Percentiles rank a stretch among this genome's conserved stretches.
Conservation (phyloP, 1,139 yeast genomes). For the Debaryomyces singareniensis region DNA sequence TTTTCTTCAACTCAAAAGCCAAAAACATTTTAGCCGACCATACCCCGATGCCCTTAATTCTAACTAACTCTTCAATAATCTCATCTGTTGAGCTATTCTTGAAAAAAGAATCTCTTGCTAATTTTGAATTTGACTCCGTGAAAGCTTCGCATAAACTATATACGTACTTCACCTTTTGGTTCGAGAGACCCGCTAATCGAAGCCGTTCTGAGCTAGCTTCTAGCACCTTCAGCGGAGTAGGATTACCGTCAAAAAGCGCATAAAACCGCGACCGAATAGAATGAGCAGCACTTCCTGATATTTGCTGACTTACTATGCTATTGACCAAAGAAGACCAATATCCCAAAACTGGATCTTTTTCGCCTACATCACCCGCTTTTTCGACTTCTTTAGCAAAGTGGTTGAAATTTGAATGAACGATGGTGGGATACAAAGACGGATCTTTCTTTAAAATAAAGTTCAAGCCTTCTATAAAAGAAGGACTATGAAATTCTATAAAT, state of each 20-base stretch:
- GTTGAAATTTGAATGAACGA: conserved; percentile 25
- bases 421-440: conserved; percentile 32
- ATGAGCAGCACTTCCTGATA: conserved; percentile 77
- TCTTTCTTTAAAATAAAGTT: conserved; percentile 34
- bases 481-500: conserved; percentile 36
- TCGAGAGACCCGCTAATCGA: conserved; percentile 64
- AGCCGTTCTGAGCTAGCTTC: conserved; percentile 39
- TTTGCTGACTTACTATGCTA: conserved; percentile 71
- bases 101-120: conserved; percentile 37
- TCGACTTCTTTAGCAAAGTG: conserved; percentile 17
- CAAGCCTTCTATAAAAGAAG: conserved; percentile 38
- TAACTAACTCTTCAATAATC: conserved; percentile 48
- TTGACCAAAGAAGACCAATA: conserved; percentile 35
- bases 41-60: conserved; percentile 74
- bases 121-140: conserved; percentile 24
- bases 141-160: conserved; percentile 57
- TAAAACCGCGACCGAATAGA: conserved; percentile 51
- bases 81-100: conserved; percentile 32
- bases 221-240: conserved; percentile 47
- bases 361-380: conserved; percentile 6
- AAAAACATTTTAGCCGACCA: conserved; percentile 93
- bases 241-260: conserved; percentile 32
- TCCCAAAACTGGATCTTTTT: conserved; percentile 24
- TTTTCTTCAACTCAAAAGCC: conserved; percentile 57
- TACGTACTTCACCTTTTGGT: conserved; percentile 60